Evolutionary conservation across 208 protist genomes (phyloP), one percentile per base, ranked within the genome.

Genomic region (Trypanosoma avium): DNA sequence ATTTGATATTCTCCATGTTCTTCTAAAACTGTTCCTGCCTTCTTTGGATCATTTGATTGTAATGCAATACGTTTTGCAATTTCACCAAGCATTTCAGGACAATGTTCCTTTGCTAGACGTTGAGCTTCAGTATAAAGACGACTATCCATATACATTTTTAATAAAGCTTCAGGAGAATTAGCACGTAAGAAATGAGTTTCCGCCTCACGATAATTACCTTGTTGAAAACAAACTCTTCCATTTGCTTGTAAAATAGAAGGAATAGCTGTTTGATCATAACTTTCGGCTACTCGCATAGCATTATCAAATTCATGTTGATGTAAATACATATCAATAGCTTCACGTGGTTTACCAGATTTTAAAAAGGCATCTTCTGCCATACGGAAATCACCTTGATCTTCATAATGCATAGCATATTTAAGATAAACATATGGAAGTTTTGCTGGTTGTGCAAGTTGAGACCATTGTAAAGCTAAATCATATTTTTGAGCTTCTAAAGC

Each of bases 291-390:
- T 32, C 95, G 92, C 92, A 97, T 97, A n/a, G 98, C 98, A 55
- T 75, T 89, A 10, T 68, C 70, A 93, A 98, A 99, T 70, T 99
- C 96, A 61, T 98, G 95, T 70, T 96, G 92, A 67, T 99, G 96
- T 7, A 97, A 72, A 77, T 98, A 98, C 97, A 98, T 98, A 68
- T 97, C 92, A 50, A 98, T 96, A 54, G 94, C 94, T 84, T 99
- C 94, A 24, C 91, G 93, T 29, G 97, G 97, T 79, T 98, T 98
- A 55, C 92, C 90, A 15, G 97, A 97, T 60, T 94, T 95, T 53
- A 99, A 66, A 73, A 99, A 99, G 50, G 97, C 94, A 45, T 93
- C 93, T 81, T 99, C 97, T 27, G 98, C 98, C 81, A 94, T 91
- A 53, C 87, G 91, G 75, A 97, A 97, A 63, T 97, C 87, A 36